Base-by-base conservation (phyloP, 2,329 filamentous ascomycete genomes). In the Clarireedia homoeocarpa region DNA sequence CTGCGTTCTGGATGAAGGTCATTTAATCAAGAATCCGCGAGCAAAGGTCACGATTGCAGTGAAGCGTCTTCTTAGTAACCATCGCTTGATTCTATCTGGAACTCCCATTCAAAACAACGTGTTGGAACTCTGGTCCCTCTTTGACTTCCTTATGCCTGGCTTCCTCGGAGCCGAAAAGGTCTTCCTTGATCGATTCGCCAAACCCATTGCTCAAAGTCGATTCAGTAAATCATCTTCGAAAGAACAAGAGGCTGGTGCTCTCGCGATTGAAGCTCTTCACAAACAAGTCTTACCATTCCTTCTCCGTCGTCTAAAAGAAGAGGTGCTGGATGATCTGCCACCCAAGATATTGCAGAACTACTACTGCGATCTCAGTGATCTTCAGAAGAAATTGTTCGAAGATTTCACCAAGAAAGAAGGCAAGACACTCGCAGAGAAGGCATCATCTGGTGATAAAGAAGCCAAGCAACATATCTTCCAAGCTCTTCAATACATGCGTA, bases 291-390 rank as follows among this genome's bases (percentile, higher is more conserved):
- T 99, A 36, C 94, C 94, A 1, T 99, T 99, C 84, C 77, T 99
- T 59, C 82, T 99, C 40, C 89, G 94, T 59, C 91, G 94, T 65
- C 80, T 99, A 64, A 99, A 99, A 74, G 94, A 99, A 73, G 94
- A 99, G 71, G 94, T 99, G 17, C 78, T 99, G 58, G 89, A 99
- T 64, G 94, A 99, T 66, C 77, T 99, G 7, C 94, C 94, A 2
- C 94, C 94, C 6, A 99, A 99, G 83, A 99, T 99, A 66, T 76
- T 99, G 51, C 94, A 99, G 70, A 99, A 99, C 72, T 99, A 99
- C 75, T 99, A 99, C 74, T 99, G 94, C 71, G 94, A 99, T 67
- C 84, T 96, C 17, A 96, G 90, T 66, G 94, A 99, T 56, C 76
- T 99, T 51, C 94, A 99, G 71, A 88, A 86, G 75, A 95, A 89